Base-by-base conservation (phyloP, 345 rosid genomes). In the Linum usitatissimum region DNA sequence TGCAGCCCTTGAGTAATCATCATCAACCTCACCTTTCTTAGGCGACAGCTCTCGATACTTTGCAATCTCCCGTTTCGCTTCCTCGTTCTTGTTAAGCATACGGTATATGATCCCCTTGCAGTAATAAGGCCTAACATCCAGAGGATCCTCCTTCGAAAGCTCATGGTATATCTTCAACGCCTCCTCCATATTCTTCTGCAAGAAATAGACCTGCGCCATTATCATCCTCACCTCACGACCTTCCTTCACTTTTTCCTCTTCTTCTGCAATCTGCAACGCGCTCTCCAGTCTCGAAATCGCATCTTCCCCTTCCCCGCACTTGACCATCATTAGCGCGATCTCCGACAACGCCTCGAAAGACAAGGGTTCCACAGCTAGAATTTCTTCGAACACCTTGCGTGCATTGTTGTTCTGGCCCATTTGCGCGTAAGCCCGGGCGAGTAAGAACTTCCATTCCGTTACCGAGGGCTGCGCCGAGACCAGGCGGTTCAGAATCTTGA, bases 261-360 rank as follows among this genome's bases (percentile, higher is more conserved):
- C 83, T 60, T 79, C 79, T 0, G 96, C 96, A 5, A 80, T 63
- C 30, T 75, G 73, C 42, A 85, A 67, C n/a, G 98, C 91, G 70
- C 83, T 82, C 57, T 83, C 83, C 63, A 91, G 77, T 78, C 95
- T 82, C 73, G 67, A 69, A 59, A 83, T 62, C 62, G 83, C 96
- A 0, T 79, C 84, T 13, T 85, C 86, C 57, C 96, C 84, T 71
- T 89, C 93, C 59, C 95, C 98, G 3, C 81, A 71, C 23, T 81
- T 71, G 71, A 84, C 91, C 97, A 87, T 87, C 40, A 87, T 64
- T 68, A 91, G 75, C 2, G 97, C 93, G 38, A 86, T 91, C 83
- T 91, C 98, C 40, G 88, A 92, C 70, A 92, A 69, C 2, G 91
- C 95, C 75, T 92, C 95, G n/a, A 89, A 92, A 14, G 84, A 86